A percentile compares a stretch with the other conserved stretches of the same genome.
Evolutionary conservation across 192 early-diverging fungal genomes (phyloP).

Genomic region (Coemansia sp.): DNA sequence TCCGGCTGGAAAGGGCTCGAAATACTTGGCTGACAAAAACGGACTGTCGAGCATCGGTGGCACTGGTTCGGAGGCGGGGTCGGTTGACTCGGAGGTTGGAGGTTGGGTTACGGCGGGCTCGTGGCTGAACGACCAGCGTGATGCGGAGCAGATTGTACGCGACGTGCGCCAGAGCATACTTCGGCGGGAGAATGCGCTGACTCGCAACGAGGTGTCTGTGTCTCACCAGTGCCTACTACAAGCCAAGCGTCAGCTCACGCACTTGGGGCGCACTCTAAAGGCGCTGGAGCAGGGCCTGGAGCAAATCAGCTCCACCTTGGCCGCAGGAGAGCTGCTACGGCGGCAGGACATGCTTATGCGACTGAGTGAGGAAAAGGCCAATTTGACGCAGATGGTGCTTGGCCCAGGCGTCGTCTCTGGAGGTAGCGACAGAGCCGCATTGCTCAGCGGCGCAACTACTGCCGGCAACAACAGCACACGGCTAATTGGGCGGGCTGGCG

Average conservation of each 20-base stretch:
- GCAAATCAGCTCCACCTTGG: constrained; percentile 24
- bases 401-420: constrained; percentile 28
- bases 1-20: constrained; percentile 32
- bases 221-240: constrained; percentile 77
- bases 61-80: constrained; percentile 33
- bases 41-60: constrained; percentile 8
- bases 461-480: constrained; percentile 10
- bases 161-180: constrained; percentile 74
- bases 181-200: constrained; percentile 68
- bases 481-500: constrained; percentile 35
- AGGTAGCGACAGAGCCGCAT: constrained; percentile 25
- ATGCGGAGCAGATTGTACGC: constrained; percentile 59
- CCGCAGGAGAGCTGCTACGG: constrained; percentile 70
- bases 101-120: constrained; percentile 68
- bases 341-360: constrained; percentile 75
- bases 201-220: constrained; percentile 69
- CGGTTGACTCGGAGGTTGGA: constrained; percentile 19
- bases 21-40: constrained; percentile 55
- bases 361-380: constrained; percentile 67
- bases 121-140: constrained; percentile 77
- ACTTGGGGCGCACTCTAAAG: constrained; percentile 53
- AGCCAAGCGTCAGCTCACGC: constrained; percentile 66
- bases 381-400: constrained; percentile 59
- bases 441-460: constrained; percentile 27
- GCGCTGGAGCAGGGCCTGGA: constrained; percentile 56